Conservation (phyloP, 2,329 filamentous ascomycete genomes). For the Aspergillus melleus region DNA sequence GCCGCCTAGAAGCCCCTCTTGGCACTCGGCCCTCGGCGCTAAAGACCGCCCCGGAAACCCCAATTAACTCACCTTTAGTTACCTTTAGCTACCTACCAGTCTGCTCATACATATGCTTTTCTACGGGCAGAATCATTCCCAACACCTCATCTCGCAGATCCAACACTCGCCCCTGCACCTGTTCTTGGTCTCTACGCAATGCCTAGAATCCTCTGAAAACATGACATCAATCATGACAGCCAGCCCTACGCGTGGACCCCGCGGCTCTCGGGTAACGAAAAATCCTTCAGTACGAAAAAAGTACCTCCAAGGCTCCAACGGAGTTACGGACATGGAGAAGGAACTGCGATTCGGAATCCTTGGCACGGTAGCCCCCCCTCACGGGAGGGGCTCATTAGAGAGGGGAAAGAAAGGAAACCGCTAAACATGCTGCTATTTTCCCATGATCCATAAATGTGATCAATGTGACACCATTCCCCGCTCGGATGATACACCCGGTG, state of each 20-base stretch:
- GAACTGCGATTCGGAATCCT: no score
- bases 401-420: not conserved
- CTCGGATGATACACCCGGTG: not conserved
- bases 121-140: no score
- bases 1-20: no score
- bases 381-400: not conserved
- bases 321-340: not conserved
- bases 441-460: not conserved
- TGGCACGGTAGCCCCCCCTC: not conserved
- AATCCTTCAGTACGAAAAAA: not conserved
- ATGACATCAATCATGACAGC: no score
- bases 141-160: not conserved
- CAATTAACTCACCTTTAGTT: no score
- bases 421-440: not conserved
- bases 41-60: no score
- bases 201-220: no score
- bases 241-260: not conserved
- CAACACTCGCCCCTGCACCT: not conserved
- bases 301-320: not conserved
- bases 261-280: not conserved
- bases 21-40: no score
- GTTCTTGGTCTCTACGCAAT: no score
- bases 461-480: not conserved
- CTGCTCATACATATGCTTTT: no score
- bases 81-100: no score